Evolutionary conservation across 2,329 filamentous ascomycete species (phyloP).

Genomic region (Cladobotryum protrusum): DNA sequence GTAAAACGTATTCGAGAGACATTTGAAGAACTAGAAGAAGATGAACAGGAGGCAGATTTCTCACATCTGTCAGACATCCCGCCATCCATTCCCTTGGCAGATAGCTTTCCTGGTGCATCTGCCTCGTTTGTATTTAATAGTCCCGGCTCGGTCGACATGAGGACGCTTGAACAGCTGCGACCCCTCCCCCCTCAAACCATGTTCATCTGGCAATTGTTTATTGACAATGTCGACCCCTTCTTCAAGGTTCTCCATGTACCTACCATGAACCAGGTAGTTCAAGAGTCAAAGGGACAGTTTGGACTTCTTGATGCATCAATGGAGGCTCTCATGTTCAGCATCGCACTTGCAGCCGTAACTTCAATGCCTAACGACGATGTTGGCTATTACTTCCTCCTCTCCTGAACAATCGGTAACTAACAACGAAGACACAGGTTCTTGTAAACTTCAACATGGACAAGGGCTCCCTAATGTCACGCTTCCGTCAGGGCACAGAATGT

Average conservation of each 20-base stretch:
- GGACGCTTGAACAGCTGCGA: constrained; percentile 7
- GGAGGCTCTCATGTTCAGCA: constrained; percentile 21
- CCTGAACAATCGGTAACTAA: constrained; percentile 13
- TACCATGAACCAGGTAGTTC: constrained; percentile 15
- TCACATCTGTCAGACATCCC: too few relatives aligned
- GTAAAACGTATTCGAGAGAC: too few relatives aligned
- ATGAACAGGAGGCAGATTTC: too few relatives aligned
- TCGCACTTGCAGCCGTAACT: constrained; percentile 21
- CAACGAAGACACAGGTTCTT: neutral
- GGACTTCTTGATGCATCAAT: constrained; percentile 12
- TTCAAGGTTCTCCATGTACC: constrained; percentile 24
- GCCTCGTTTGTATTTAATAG: too few relatives aligned
- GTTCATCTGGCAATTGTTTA: constrained; percentile 25
- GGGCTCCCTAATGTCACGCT: constrained; percentile 6
- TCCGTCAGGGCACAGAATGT: constrained; percentile 19
- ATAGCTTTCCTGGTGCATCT: neutral
- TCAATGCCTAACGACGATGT: constrained; percentile 18
- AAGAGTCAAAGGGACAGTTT: constrained; percentile 15
- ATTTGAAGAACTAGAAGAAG: too few relatives aligned
- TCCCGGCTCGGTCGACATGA: too few relatives aligned
- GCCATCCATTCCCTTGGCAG: too few relatives aligned
- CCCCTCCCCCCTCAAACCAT: constrained; percentile 23
- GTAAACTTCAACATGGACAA: neutral
- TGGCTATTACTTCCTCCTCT: constrained; percentile 14
- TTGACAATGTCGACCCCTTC: constrained; percentile 26